Conservation (phyloP, 1,139 yeast genomes). For the Suhomyces guaymorum region DNA sequence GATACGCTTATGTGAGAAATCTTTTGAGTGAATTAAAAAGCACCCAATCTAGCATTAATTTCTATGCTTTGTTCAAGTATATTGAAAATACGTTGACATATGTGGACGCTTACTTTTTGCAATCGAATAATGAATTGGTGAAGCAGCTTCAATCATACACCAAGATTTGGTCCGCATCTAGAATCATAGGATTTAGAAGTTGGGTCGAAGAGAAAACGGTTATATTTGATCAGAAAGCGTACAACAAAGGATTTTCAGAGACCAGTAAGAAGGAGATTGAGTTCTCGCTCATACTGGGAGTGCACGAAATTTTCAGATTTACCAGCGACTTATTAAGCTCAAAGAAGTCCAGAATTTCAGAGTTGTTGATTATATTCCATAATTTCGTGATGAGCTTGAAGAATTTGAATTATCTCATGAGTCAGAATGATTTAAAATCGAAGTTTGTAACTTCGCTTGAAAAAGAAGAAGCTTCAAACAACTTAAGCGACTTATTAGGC, state of each 20-base stretch:
- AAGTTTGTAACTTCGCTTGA: slow-evolving; percentile 7
- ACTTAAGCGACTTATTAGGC: slow-evolving; percentile 8
- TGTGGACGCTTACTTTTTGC: slow-evolving; percentile 26
- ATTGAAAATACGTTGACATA: slow-evolving; percentile 39
- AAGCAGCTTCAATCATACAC: slow-evolving; percentile 22
- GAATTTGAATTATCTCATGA: slow-evolving; percentile 18
- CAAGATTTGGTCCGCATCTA: slow-evolving; percentile 31
- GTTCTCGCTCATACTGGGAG: slow-evolving; percentile 5
- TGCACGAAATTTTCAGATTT: slow-evolving; percentile 14
- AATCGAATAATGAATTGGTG: slow-evolving; percentile 22
- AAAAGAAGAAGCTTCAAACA: slow-evolving; percentile 1
- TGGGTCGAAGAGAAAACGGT: slow-evolving; percentile 28
- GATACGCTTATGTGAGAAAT: slow-evolving; percentile 16
- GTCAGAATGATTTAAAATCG: slow-evolving; percentile 14
- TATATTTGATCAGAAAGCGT: slow-evolving; percentile 13
- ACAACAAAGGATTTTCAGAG: slow-evolving; percentile 9
- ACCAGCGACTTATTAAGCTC: slow-evolving; percentile 5
- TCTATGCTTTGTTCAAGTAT: slow-evolving; percentile 31
- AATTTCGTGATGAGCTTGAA: slow-evolving; percentile 27
- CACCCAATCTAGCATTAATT: slow-evolving; percentile 20
- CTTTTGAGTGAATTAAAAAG: slow-evolving; percentile 3
- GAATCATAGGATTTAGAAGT: slow-evolving; percentile 30
- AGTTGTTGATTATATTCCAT: slow-evolving; percentile 21
- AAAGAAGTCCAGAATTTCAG: slow-evolving; percentile 9
- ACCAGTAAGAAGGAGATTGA: slow-evolving; percentile 9